phyloP scores from a whole-genome alignment of 352 stramenopile species.

The Pythium aristosporum region DNA sequence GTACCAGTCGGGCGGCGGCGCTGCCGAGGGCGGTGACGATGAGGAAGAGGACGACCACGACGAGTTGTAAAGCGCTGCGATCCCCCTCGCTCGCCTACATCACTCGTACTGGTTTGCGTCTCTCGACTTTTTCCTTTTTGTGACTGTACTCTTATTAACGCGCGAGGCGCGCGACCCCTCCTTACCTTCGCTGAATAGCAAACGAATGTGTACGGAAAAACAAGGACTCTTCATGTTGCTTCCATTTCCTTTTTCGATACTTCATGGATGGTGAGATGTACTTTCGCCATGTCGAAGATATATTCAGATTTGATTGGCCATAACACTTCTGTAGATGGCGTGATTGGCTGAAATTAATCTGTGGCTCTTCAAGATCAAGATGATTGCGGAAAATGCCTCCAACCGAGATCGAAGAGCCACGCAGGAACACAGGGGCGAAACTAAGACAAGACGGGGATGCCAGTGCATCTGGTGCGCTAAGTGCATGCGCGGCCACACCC shows the following conservation, averaged over 20 bases:
- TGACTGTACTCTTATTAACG: constrained; percentile 29
- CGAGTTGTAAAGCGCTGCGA: constrained; percentile 89
- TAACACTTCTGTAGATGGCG: neutral
- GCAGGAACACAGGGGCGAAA: neutral
- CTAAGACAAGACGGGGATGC: neutral
- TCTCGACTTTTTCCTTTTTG: constrained; percentile 14
- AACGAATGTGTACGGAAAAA: constrained; percentile 17
- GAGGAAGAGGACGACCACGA: constrained; percentile 93
- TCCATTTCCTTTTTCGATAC: neutral
- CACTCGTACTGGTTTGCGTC: constrained; percentile 6
- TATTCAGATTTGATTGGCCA: neutral
- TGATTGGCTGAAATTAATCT: constrained; percentile 11
- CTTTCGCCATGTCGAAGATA: neutral
- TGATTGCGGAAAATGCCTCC: neutral
- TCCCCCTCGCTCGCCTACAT: neutral
- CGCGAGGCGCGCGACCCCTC: constrained; percentile 18
- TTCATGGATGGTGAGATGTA: neutral
- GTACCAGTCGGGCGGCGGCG: constrained; percentile 87
- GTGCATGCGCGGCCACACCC: constrained; percentile 17
- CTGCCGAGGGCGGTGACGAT: constrained; percentile 61
- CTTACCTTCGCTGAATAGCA: constrained; percentile 18
- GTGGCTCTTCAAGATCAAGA: neutral
- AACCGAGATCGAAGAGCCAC: neutral
- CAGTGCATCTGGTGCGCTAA: neutral
- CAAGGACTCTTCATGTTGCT: neutral